Base-by-base conservation (phyloP, 2,329 filamentous ascomycete genomes). In the Botrytis squamosa region DNA sequence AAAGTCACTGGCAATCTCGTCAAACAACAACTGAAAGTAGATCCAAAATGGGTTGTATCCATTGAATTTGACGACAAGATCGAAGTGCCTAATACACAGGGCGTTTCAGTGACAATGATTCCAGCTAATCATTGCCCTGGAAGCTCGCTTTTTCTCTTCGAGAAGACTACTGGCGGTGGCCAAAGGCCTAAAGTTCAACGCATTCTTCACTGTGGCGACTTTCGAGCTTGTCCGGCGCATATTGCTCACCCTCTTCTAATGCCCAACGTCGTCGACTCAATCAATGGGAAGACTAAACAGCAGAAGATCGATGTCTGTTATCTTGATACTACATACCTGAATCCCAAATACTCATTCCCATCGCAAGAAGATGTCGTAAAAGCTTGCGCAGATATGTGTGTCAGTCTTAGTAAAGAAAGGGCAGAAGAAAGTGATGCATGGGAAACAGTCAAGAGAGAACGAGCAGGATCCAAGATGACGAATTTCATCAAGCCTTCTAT, bases 261-360 rank as follows among this genome's bases (percentile, higher is more conserved):
- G 76, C 94, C 96, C 0, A 90, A 97, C 38, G 85, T 91, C 0
- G 79, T 91, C 25, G 93, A 97, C 78, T 85, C 87, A 3, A 84
- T 92, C 14, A 91, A 90, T 0, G 93, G 93, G 1, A 92, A 92
- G 81, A 85, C 84, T 1, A 90, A 86, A 74, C 92, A 96, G 79
- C 96, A 98, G 80, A 93, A 91, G 79, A 94, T 99, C 72, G 95
- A 99, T 80, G 90, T 95, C 42, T 98, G 96, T 84, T 99, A 99
- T 81, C 89, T 99, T 14, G 96, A 99, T 81, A 99, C 96, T 0
- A 99, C 96, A 0, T 99, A 99, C 81, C 87, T 99, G 18, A 97
- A 96, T 76, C 96, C 96, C 0, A 94, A 95, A 76, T 99, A 98
- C 82, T 92, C 95, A 0, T 99, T 99, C 78, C 96, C 96, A 0